Evolutionary conservation across 2,329 filamentous ascomycete species (phyloP).

Genomic region (Clarireedia monteithiana): DNA sequence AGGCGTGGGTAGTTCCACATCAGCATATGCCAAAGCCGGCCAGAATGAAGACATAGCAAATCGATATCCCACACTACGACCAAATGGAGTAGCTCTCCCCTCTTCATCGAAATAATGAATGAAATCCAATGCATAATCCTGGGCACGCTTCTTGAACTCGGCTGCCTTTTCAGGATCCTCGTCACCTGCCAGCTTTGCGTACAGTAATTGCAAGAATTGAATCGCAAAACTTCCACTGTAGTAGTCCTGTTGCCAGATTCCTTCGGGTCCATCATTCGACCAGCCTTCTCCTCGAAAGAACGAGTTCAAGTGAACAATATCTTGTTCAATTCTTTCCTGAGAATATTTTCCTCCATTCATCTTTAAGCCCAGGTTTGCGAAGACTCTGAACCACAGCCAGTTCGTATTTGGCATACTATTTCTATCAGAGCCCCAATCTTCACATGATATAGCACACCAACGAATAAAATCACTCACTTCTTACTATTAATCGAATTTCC

Average conservation of each 20-base stretch:
- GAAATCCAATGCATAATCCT: constrained; percentile 60
- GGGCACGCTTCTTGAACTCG: constrained; percentile 63
- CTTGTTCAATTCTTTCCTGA: constrained; percentile 59
- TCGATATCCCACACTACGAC: constrained; percentile 71
- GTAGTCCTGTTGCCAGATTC: constrained; percentile 79
- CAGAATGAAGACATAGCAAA: constrained; percentile 83
- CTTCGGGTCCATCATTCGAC: constrained; percentile 74
- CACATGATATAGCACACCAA: neutral
- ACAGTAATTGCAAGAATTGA: constrained; percentile 70
- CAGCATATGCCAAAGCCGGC: constrained; percentile 69
- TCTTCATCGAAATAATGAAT: constrained; percentile 69
- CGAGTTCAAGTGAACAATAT: constrained; percentile 70
- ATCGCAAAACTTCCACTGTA: constrained; percentile 80
- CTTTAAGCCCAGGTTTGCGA: constrained; percentile 71
- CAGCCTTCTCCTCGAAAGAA: constrained; percentile 78
- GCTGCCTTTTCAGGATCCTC: constrained; percentile 57
- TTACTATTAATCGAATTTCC: constrained; percentile 71
- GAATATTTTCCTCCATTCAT: constrained; percentile 68
- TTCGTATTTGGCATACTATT: constrained; percentile 56
- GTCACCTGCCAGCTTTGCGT: constrained; percentile 61
- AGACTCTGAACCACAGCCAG: constrained; percentile 79
- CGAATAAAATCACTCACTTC: constrained; percentile 39
- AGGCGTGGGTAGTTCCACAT: constrained; percentile 62
- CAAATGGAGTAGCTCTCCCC: constrained; percentile 67
- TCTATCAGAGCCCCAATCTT: neutral